These are phyloP conservation scores for Candida boidinii DNA, from an alignment of 805 yeast genomes.

Conservation along the genomic window DNA sequence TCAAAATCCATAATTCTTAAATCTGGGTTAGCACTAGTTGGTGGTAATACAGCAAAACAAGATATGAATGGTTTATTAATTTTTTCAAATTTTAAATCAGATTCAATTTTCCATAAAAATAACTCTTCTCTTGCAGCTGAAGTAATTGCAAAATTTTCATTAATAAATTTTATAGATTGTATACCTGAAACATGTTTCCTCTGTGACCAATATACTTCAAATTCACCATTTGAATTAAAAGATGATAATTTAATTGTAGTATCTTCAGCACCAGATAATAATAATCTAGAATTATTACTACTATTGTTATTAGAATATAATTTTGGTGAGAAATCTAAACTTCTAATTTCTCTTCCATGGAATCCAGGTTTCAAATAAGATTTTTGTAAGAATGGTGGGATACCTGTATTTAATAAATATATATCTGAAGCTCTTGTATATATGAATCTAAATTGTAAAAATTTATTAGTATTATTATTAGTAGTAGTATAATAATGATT, in stretches of 20 bases:
- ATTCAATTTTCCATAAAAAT: conserved; percentile 61
- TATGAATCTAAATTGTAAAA: conserved; percentile 33
- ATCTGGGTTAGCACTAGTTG: conserved; percentile 59
- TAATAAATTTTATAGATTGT: conserved; percentile 62
- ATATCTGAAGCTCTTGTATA: conserved; percentile 53
- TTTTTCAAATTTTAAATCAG: conserved; percentile 12
- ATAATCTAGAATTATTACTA: conserved; percentile 26
- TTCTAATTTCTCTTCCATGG: conserved; percentile 90
- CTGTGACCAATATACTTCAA: conserved; percentile 48
- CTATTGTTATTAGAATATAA: conserved; percentile 11
- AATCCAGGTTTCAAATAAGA: conserved; percentile 48
- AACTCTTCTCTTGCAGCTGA: conserved; percentile 88
- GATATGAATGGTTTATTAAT: conserved; percentile 27
- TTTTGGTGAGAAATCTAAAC: conserved; percentile 44
- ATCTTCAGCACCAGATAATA: conserved; percentile 86
- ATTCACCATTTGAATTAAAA: conserved; percentile 29
- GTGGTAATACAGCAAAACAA: conserved; percentile 44
- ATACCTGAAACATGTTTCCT: conserved; percentile 85
- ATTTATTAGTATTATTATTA: conserved; percentile 10
- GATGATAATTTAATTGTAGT: conserved; percentile 60
- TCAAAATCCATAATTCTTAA: conserved; percentile 85
- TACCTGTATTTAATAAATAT: conserved; percentile 26
- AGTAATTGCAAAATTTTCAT: conserved; percentile 36
- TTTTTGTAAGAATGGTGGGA: conserved; percentile 5
- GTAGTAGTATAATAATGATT: conserved; percentile 11